Conservation (phyloP, 2,329 filamentous ascomycete genomes). For the Salinomyces thailandicus region DNA sequence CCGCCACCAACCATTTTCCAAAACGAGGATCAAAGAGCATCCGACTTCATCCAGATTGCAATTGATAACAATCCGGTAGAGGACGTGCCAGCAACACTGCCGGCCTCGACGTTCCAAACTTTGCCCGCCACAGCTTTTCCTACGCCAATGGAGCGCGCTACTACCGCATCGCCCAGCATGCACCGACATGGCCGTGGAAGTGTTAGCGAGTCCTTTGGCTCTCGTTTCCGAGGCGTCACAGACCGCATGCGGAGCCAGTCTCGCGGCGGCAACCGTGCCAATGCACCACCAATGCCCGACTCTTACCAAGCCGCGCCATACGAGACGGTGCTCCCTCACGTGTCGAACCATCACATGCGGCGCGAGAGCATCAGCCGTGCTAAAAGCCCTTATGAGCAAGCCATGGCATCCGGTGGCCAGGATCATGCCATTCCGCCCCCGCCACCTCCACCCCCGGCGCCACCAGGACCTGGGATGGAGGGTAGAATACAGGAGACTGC, state of each 20-base stretch:
- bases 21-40: constrained; percentile 13
- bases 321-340: constrained; percentile 31
- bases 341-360: constrained; percentile 9
- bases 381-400: constrained; percentile 24
- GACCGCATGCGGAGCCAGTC: constrained; percentile 37
- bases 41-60: constrained; percentile 34
- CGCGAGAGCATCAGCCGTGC: constrained; percentile 15
- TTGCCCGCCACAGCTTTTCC: constrained; percentile 17
- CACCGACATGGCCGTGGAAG: constrained; percentile 47
- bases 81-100: constrained; percentile 3
- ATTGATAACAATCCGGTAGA: constrained; percentile 30
- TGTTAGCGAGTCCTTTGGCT: constrained; percentile 47
- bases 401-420: constrained; percentile 16
- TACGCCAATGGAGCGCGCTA: constrained; percentile 20
- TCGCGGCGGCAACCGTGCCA: constrained; percentile 10
- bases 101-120: constrained; percentile 9
- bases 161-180: constrained; percentile 28
- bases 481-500: constrained; percentile 29
- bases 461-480: constrained; percentile 17
- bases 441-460: constrained; percentile 29
- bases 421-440: constrained; percentile 14
- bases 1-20: constrained; percentile 28
- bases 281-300: constrained; percentile 9
- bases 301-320: constrained; percentile 26
- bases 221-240: constrained; percentile 44